Base-by-base conservation (phyloP, 345 rosid species). In the Citrus trifoliata region DNA sequence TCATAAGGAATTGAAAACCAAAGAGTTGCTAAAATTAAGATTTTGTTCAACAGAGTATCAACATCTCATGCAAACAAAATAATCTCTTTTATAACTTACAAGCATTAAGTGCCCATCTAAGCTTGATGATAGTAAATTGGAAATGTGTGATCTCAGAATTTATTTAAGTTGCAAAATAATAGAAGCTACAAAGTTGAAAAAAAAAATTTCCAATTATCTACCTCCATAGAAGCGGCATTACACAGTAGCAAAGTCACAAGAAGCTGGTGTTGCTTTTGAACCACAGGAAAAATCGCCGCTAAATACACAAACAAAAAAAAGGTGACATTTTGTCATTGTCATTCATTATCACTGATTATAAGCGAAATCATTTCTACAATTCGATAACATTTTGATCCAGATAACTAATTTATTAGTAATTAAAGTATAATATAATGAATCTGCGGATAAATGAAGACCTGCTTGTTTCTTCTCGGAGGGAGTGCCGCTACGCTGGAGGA, bases 221-320 rank as follows among this genome's bases (percentile, higher is more conserved):
- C 99, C 98, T 96, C 99, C 99, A 96, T 96, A 9, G 99, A 59
- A 73, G 75, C 85, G 6, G 97, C 98, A 90, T 96, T 96, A 80
- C 93, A 96, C 12, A 96, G 86, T 32, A 96, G 95, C 79, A 96
- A 74, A 46, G 99, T 95, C 74, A 95, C 99, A 9, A 95, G 85
- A 81, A 95, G 98, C 84, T 95, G 99, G 80, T 95, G 98, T 82
- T 93, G 99, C 82, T 93, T 95, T 68, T 96, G 91, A 78, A 94
- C 97, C 78, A 96, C 97, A 0, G 98, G 99, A 53, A 92, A 82
- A 80, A 95, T 93, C 2, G 86, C 82, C 81, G 98, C 99, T 95
- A 81, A 77, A 74, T 60, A 35, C 8, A 32, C 19, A 64, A 32
- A 2, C n/a, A n/a, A 21, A 51, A 21, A 51, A 33, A 24, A 16